Conservation (phyloP, 1,284 basidiomycete genomes). For the Ustilago shanxiensis region DNA sequence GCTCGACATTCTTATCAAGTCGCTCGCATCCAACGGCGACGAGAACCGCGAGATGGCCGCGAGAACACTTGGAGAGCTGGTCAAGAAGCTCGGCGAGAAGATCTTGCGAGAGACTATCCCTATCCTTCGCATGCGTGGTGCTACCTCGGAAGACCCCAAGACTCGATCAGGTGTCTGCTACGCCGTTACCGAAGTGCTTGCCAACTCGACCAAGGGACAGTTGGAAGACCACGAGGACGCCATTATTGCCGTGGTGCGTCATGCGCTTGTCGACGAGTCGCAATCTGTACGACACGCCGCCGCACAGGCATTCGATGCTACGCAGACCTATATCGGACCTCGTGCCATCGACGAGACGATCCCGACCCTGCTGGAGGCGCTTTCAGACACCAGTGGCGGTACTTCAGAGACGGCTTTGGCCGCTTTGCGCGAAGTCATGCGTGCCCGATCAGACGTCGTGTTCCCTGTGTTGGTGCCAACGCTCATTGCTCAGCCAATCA, state of each 20-base stretch:
- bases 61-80: slow-evolving; percentile 77
- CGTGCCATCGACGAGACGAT: slow-evolving; percentile 97
- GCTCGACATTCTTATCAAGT: slow-evolving; percentile 77
- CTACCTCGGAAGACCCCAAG: slow-evolving; percentile 78
- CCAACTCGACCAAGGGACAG: slow-evolving; percentile 85
- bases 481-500: slow-evolving; percentile 88
- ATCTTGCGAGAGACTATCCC: slow-evolving; percentile 87
- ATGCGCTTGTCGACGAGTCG: slow-evolving; percentile 89
- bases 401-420: slow-evolving; percentile 91
- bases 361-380: slow-evolving; percentile 91
- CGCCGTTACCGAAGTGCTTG: slow-evolving; percentile 88
- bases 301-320: slow-evolving; percentile 90
- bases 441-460: slow-evolving; percentile 76
- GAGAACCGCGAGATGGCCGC: slow-evolving; percentile 89
- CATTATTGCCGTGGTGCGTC: slow-evolving; percentile 82
- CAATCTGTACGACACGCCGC: slow-evolving; percentile 89
- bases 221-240: slow-evolving; percentile 90
- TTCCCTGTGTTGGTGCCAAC: slow-evolving; percentile 99
- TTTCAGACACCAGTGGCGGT: slow-evolving; percentile 74
- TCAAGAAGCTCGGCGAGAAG: slow-evolving; percentile 95
- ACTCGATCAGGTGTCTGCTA: slow-evolving; percentile 90
- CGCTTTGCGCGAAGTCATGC: slow-evolving; percentile 85
- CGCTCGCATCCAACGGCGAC: slow-evolving; percentile 80
- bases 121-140: slow-evolving; percentile 78
- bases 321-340: slow-evolving; percentile 89